Evolutionary conservation across 106 monocot species (phyloP).

Genomic region (Dendrobium chrysotoxum): DNA sequence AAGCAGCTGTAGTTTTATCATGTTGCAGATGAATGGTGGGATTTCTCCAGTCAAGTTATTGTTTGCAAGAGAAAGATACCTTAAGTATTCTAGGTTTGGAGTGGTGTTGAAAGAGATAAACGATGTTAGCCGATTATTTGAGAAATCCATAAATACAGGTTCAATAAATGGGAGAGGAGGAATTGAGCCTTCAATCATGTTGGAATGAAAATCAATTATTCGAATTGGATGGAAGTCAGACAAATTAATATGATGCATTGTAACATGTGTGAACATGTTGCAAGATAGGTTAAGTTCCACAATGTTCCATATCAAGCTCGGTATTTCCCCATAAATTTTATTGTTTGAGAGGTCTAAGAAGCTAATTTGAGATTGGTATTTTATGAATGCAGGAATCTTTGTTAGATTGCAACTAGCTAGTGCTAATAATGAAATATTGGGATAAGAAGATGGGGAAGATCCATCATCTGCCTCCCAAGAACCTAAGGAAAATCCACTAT

Average conservation of each 20-base stretch:
- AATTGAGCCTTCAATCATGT: conserved; percentile 36
- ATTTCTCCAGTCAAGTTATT: too few relatives aligned
- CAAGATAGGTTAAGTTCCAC: conserved; percentile 38
- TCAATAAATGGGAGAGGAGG: conserved; percentile 20
- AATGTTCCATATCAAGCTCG: conserved; percentile 54
- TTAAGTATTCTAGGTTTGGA: too few relatives aligned
- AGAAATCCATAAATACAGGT: background rate
- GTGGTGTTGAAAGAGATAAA: too few relatives aligned
- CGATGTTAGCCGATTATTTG: too few relatives aligned
- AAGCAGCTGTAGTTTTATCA: too few relatives aligned
- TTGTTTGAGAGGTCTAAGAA: conserved; percentile 57
- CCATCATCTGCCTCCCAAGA: too few relatives aligned
- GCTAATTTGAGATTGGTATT: conserved; percentile 11
- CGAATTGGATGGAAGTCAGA: background rate
- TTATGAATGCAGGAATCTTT: conserved; percentile 34
- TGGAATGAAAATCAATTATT: conserved; percentile 45
- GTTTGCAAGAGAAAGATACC: too few relatives aligned
- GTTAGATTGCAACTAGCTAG: conserved; percentile 31
- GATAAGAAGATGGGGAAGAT: conserved; percentile 3
- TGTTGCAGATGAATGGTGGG: too few relatives aligned
- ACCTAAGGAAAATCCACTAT: background rate
- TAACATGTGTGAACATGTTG: conserved; percentile 43
- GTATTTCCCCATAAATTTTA: conserved; percentile 42
- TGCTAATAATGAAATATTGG: conserved; percentile 17
- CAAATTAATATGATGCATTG: conserved; percentile 13